Evolutionary conservation across 805 yeast genomes (phyloP).

Genomic region (Wickerhamomyces hampshirensis): DNA sequence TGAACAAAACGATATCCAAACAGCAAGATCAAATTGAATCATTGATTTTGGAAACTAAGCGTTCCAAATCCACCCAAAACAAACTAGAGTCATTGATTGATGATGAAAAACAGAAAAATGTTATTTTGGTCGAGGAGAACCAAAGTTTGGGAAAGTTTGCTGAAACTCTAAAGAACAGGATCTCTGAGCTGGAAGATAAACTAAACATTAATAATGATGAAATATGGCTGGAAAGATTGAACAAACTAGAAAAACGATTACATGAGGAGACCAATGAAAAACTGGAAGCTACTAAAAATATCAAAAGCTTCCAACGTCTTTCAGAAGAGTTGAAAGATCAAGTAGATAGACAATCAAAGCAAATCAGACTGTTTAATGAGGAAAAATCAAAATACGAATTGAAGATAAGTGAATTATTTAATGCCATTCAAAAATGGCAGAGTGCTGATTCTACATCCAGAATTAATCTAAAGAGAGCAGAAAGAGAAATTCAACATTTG

Average conservation of each 20-base stretch:
- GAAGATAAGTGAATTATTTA: constrained; percentile 42
- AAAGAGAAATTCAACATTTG: constrained; percentile 52
- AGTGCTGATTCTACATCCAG: constrained; percentile 40
- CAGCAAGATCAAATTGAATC: constrained; percentile 26
- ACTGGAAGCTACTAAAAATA: constrained; percentile 47
- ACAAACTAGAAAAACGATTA: constrained; percentile 46
- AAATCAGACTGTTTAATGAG: constrained; percentile 48
- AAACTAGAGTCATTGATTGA: constrained; percentile 26
- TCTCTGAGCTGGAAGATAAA: constrained; percentile 42
- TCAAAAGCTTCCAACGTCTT: constrained; percentile 45
- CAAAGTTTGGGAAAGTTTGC: constrained; percentile 55
- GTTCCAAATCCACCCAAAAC: constrained; percentile 18
- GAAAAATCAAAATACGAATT: constrained; percentile 55
- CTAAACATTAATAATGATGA: constrained; percentile 48
- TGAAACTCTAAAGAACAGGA: constrained; percentile 41
- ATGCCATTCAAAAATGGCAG: constrained; percentile 38
- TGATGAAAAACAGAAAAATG: constrained; percentile 44
- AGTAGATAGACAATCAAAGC: constrained; percentile 44
- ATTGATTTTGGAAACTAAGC: constrained; percentile 28
- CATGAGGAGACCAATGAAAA: constrained; percentile 42
- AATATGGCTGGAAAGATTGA: constrained; percentile 53
- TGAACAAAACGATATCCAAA: constrained; percentile 22
- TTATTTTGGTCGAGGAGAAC: constrained; percentile 62
- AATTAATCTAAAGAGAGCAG: constrained; percentile 39
- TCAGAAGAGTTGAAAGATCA: constrained; percentile 50